Conservation (phyloP, 495 filamentous ascomycete species). For the Rusavskia elegans region DNA sequence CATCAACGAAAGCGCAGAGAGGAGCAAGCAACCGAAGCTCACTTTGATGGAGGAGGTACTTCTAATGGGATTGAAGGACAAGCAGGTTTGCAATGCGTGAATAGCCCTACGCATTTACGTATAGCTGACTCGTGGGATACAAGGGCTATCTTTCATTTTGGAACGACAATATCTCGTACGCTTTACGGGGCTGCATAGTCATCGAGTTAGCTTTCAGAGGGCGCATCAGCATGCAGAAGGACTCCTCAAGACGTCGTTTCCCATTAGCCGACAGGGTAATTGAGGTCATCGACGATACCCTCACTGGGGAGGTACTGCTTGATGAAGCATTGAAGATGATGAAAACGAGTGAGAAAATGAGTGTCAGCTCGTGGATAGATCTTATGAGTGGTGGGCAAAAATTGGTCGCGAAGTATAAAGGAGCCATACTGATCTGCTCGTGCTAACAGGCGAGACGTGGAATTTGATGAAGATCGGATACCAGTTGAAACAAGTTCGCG, state of each 20-base stretch:
- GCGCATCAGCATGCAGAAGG: constrained; percentile 96
- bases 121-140: background rate
- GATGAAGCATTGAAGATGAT: constrained; percentile 99
- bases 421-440: background rate
- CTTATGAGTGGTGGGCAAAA: constrained; percentile 73
- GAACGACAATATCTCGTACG: constrained; percentile 99
- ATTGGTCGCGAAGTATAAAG: no score
- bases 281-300: constrained; percentile 91
- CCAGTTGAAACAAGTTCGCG: constrained; percentile 96
- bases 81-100: constrained; percentile 48
- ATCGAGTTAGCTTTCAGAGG: constrained; percentile 92
- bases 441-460: constrained; percentile 78
- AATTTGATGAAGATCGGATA: constrained; percentile 99
- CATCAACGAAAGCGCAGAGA: constrained; percentile 90
- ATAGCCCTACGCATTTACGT: background rate
- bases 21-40: constrained; percentile 94
- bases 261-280: constrained; percentile 84
- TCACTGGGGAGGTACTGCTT: constrained; percentile 92
- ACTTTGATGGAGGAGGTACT: constrained; percentile 98
- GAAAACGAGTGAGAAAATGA: constrained; percentile 99
- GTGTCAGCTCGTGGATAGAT: constrained; percentile 95
- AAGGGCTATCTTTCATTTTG: constrained; percentile 97
- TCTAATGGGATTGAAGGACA: constrained; percentile 90
- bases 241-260: constrained; percentile 79
- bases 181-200: constrained; percentile 91